Base-by-base conservation (phyloP, 768 basidiomycete species). In the Suillus fuscotomentosus region DNA sequence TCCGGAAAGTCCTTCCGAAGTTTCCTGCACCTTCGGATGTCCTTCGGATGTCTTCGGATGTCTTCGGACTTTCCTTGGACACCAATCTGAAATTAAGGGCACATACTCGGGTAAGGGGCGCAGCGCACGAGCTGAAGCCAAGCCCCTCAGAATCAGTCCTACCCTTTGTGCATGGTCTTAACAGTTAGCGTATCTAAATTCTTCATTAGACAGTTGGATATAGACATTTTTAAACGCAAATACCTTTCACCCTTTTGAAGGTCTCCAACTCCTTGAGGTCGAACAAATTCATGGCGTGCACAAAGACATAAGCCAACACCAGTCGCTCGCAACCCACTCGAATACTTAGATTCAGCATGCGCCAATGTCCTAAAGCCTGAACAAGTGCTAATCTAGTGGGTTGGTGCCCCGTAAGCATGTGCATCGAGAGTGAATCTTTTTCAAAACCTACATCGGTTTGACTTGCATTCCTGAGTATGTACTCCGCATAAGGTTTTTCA, bases 281-380 rank as follows among this genome's bases (percentile, higher is more conserved):
- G 66, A 11, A 74, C 71, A 68, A 78, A 69, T 34, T 77, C 70
- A 61, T 78, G 77, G 1, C 72, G 70, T 0, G 71, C 61, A 42
- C 79, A 79, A 31, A 67, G 67, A n/a, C 72, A 70, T 2, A 68
- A 69, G 34, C 69, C 75, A 1, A 76, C 66, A 0, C 78, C 77
- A 8, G 73, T 71, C 0, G 70, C 69, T 3, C 72, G 69, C 22
- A 69, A 62, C 5, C 74, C 73, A 27, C 65, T 68, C 0, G 66
- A 67, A 9, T 60, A 59, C 36, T 69, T 70, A 1, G 67, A 57
- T 41, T 72, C 63, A 0, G 75, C 65, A 1, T 51, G 74, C 1
- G 62, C 73, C 1, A 78, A 68, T 0, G 75, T 75, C 34, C 74
- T 70, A 43, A 77, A 75, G 2, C 69, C 64, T 3, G 42, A 38